Base-by-base conservation (phyloP, 2,329 filamentous ascomycete genomes). In the Onygena corvina region DNA sequence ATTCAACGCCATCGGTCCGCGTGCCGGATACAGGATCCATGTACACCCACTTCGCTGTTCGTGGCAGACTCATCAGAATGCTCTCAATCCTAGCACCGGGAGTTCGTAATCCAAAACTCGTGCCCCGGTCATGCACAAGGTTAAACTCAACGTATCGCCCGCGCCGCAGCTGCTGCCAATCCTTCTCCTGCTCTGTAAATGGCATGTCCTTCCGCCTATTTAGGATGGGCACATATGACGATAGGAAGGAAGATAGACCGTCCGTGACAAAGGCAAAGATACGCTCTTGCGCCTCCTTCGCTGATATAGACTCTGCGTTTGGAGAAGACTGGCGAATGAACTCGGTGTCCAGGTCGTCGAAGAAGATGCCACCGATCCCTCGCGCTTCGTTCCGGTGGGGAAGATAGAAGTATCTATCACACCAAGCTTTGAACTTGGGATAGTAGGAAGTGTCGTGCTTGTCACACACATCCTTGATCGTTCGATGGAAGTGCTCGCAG, bases 91-190 rank as follows among this genome's bases (percentile, higher is more conserved):
- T 77, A 4, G 89, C 84, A 35, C 87, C 87, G 0, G 92, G 92
- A 0, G 90, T 94, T 61, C 92, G 92, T 55, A 98, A 71, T 1
- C 92, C 92, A 66, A 98, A 98, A 5, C 85, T 82, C 1, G 92
- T 98, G 2, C 92, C 92, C 21, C 92, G 80, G 70, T 98, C 92
- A 68, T 98, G 89, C 50, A 98, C 87, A 31, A 98, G 76, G 69
- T 98, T 98, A 69, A 98, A 98, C 69, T 98, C 92, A 54, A 98
- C 92, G 64, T 98, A 98, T 60, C 88, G 77, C n/a, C 92, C 92
- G 56, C 92, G 75, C 46, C 92, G 78, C 54, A 98, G 75, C 71
- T 96, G 92, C 71, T 98, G 92, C 92, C 92, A 98, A 56, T 86
- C 80, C 73, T 94, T 95, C 70, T 95, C 85, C 57, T 81, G 75